These are phyloP conservation scores for Suhomyces terraborum DNA, from an alignment of 1,139 yeast genomes.

Conservation along the genomic window DNA sequence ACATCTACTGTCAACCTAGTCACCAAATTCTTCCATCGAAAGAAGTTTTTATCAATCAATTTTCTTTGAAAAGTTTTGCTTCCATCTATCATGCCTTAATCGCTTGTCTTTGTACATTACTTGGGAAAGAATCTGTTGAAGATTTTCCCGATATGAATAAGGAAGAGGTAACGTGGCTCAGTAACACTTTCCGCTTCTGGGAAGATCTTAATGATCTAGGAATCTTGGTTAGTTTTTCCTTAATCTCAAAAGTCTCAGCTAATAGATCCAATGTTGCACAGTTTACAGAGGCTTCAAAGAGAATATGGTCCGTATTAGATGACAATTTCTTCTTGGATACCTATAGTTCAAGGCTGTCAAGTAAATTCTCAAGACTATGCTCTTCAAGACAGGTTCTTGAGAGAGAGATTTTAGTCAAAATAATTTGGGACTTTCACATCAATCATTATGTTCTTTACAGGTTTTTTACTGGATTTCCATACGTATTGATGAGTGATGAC, in stretches of 20 bases:
- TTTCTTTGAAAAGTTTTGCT: conserved; percentile 38
- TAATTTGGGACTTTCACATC: conserved; percentile 47
- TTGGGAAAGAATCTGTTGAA: conserved; percentile 19
- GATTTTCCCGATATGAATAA: conserved; percentile 21
- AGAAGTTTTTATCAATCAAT: conserved; percentile 32
- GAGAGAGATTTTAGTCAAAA: conserved; percentile 38
- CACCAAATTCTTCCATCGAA: conserved; percentile 50
- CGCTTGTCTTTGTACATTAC: conserved; percentile 38
- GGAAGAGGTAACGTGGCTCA: conserved; percentile 44
- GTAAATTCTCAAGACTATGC: conserved; percentile 1
- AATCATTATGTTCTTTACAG: conserved; percentile 32
- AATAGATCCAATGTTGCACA: conserved; percentile 17
- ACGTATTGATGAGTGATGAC: conserved; percentile 11
- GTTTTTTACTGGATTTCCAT: conserved; percentile 44
- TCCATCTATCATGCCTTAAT: conserved; percentile 51
- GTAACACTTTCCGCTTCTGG: conserved; percentile 36
- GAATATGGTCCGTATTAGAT: conserved; percentile 28
- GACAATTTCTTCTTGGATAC: conserved; percentile 27
- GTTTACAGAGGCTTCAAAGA: conserved; percentile 15
- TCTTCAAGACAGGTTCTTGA: conserved; percentile 35
- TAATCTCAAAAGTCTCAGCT: conserved; percentile 21
- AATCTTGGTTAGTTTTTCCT: conserved; percentile 24
- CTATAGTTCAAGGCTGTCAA: conserved; percentile 14
- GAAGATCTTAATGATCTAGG: conserved; percentile 34
- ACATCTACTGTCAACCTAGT: conserved; percentile 48